Conservation (phyloP, 2,329 filamentous ascomycete genomes). For the Sclerotinia minor region DNA sequence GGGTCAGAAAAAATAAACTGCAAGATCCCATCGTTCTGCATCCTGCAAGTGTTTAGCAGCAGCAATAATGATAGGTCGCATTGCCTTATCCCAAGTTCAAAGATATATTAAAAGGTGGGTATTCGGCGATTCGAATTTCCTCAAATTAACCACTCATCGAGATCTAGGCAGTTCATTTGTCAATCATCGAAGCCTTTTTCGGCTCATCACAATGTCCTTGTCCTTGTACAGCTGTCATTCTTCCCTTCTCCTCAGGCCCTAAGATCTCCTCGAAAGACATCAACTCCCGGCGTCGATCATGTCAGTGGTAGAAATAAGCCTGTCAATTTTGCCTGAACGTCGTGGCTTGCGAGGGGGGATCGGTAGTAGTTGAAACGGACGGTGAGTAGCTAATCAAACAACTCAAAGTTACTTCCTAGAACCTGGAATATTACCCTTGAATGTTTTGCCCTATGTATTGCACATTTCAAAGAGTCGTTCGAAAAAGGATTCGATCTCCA, state of each 20-base stretch:
- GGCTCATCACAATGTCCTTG: neutral
- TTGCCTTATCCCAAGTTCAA: constrained; percentile 10
- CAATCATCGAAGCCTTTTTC: constrained; percentile 11
- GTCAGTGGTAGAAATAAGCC: constrained; percentile 14
- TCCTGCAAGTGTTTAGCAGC: constrained; percentile 19
- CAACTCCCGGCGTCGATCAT: constrained; percentile 27
- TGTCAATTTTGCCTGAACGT: constrained; percentile 22
- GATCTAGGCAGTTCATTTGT: constrained; percentile 1
- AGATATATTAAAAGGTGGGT: constrained; percentile 18
- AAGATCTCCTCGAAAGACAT: constrained; percentile 11
- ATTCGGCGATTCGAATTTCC: constrained; percentile 18
- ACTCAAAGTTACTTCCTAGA: constrained; percentile 2
- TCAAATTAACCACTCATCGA: constrained; percentile 2
- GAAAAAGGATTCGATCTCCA: constrained; percentile 13
- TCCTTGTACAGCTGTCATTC: constrained; percentile 14
- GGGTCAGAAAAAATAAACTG: constrained; percentile 1
- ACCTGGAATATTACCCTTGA: constrained; percentile 7
- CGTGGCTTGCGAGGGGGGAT: constrained; percentile 20
- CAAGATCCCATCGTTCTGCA: constrained; percentile 23
- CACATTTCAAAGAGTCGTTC: constrained; percentile 1
- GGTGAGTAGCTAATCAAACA: constrained; percentile 17
- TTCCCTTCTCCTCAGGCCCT: neutral
- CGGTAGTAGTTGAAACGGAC: constrained; percentile 22
- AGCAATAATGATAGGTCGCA: constrained; percentile 17
- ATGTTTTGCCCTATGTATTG: constrained; percentile 22